phyloP scores from a whole-genome alignment of 305 asterid species.

The Fraxinus greggii region DNA sequence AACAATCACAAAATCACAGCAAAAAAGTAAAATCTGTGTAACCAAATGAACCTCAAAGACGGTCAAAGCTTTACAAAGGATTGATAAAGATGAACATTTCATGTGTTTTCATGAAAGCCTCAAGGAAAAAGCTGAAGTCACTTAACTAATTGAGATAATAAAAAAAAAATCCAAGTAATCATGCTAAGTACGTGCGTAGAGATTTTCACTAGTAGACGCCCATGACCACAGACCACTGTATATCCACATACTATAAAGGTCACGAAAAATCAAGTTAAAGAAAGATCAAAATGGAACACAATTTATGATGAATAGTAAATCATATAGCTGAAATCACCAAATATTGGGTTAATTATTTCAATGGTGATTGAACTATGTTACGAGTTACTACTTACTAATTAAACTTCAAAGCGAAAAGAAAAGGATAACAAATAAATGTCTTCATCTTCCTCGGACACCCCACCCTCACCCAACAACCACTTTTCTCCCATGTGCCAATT shows the following conservation, averaged over 20 bases:
- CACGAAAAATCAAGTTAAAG: neutral
- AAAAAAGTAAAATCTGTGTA: neutral
- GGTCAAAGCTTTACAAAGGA: neutral
- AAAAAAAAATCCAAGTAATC: neutral
- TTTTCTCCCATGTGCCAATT: neutral
- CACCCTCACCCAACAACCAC: neutral
- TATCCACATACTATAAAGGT: conserved; percentile 9
- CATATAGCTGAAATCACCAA: neutral
- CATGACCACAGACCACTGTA: neutral
- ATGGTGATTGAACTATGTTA: neutral
- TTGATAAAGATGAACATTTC: neutral
- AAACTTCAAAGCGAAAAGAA: neutral
- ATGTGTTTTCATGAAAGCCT: neutral
- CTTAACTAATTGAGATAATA: neutral
- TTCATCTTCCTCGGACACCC: neutral
- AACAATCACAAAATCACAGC: neutral
- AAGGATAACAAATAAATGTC: neutral
- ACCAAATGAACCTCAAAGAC: neutral
- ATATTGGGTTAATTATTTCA: neutral
- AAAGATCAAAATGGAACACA: neutral
- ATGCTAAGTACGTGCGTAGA: neutral
- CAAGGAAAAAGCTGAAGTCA: neutral
- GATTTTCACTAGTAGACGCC: neutral
- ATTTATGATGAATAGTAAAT: neutral
- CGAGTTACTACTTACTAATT: neutral